A percentile compares a stretch with the other conserved stretches of the same genome.
These are phyloP conservation scores for Mycena vulgaris DNA, from an alignment of 768 basidiomycete species.

Conservation along the genomic window DNA sequence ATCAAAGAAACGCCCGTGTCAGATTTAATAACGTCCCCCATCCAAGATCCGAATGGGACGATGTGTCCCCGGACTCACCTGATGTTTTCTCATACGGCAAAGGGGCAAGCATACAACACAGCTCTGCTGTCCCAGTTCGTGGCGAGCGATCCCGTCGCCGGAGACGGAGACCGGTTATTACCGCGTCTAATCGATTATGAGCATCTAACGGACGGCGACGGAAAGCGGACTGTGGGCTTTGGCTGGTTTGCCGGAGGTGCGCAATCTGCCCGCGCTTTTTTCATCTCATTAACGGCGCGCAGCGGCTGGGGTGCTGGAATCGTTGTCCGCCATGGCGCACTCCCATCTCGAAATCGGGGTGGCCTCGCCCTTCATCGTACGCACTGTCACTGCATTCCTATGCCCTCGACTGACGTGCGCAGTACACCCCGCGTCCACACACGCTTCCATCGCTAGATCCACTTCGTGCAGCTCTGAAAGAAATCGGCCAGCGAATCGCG, in stretches of 20 bases:
- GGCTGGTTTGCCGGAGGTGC: conserved; percentile 94
- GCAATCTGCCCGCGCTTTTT: conserved; percentile 38
- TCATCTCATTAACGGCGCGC: conserved; percentile 19
- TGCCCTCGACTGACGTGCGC: not conserved
- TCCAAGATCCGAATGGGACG: conserved; percentile 37
- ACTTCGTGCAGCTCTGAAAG: conserved; percentile 67
- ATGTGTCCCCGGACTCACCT: conserved; percentile 74
- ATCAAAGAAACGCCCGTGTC: conserved; percentile 89
- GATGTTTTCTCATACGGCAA: conserved; percentile 95
- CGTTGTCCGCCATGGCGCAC: conserved; percentile 83
- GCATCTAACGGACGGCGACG: conserved; percentile 73
- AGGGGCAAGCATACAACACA: conserved; percentile 91
- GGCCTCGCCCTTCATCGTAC: conserved; percentile 86
- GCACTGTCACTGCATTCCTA: conserved; percentile 42
- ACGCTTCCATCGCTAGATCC: conserved; percentile 72
- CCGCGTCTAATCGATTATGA: conserved; percentile 89
- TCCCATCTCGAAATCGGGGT: conserved; percentile 84
- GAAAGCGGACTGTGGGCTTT: conserved; percentile 89
- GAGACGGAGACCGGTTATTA: conserved; percentile 32
- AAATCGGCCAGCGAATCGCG: conserved; percentile 70
- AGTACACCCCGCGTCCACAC: conserved; percentile 89
- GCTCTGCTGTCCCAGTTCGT: conserved; percentile 80
- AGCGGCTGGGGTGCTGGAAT: conserved; percentile 91
- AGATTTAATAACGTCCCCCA: conserved; percentile 68
- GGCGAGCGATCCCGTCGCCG: conserved; percentile 29